Percentiles rank a stretch among this genome's conserved stretches.
Evolutionary conservation across 768 basidiomycete genomes (phyloP).

Genomic region (Pleurotus citrinopileatus): DNA sequence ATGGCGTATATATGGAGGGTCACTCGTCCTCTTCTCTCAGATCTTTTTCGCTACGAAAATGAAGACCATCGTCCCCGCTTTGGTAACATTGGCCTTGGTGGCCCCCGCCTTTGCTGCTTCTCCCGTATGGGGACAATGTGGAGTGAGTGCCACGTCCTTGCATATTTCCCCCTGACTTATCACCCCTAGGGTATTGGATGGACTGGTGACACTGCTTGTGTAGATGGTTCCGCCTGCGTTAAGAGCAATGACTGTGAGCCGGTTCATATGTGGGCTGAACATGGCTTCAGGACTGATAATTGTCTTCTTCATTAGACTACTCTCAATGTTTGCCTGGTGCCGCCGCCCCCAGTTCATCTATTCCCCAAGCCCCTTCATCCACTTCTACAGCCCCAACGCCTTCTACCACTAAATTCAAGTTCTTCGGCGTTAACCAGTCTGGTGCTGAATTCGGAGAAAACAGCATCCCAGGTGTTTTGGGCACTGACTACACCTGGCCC

Average conservation of each 20-base stretch:
- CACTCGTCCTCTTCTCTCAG: neutral
- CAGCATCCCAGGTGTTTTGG: constrained; percentile 40
- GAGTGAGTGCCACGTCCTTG: constrained; percentile 26
- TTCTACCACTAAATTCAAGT: constrained; percentile 53
- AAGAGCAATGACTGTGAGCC: constrained; percentile 39
- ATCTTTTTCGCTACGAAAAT: neutral
- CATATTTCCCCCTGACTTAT: neutral
- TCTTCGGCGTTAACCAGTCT: constrained; percentile 61
- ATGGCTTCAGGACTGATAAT: neutral
- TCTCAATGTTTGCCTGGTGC: constrained; percentile 43
- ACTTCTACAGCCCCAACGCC: constrained; percentile 23
- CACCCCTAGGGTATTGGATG: constrained; percentile 34
- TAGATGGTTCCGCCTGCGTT: constrained; percentile 39
- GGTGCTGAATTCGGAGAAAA: constrained; percentile 59
- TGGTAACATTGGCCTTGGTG: neutral
- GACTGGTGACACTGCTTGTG: constrained; percentile 43
- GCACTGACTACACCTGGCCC: constrained; percentile 51
- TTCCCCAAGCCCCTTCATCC: constrained; percentile 25
- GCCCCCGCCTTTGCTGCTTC: constrained; percentile 21
- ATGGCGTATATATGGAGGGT: neutral
- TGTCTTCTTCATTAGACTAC: constrained; percentile 31
- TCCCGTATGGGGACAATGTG: constrained; percentile 51
- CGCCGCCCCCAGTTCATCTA: constrained; percentile 23
- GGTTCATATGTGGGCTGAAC: neutral
- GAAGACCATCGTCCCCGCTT: neutral